Evolutionary conservation across 495 filamentous ascomycete genomes (phyloP), one percentile per base, ranked within the genome.

Genomic region (Talaromyces liani): DNA sequence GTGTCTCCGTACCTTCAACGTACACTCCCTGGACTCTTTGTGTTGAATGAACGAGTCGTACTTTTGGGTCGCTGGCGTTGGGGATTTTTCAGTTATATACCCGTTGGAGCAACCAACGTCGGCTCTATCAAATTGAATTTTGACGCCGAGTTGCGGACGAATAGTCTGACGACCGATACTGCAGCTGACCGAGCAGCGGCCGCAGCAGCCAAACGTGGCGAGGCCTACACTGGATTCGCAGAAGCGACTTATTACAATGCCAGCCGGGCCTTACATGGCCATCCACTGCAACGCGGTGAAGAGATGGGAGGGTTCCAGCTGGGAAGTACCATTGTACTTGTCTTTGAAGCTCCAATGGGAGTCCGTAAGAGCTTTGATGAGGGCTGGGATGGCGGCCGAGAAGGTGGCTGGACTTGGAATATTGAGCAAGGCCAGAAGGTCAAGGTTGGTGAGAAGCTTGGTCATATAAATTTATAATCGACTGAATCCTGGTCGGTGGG

Each of bases 281-380:
- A 97, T 72, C 88, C 94, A 9, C 75, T 98, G 63, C 81, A 86
- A 55, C 83, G 91, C 45, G 94, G 94, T 25, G 93, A 95, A 65
- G 95, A 99, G 75, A 97, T 99, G 91, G 94, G 94, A 25, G 94
- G 94, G 0, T 99, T 99, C 75, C 92, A 94, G 78, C 81, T 99
- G 22, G 94, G 94, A 24, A 97, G 93, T 71, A 93, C 93, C 0
- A 88, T 99, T 64, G 94, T 99, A 39, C 79, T 99, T 34, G 93
- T 98, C 4, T 99, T 99, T 77, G 94, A 99, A 74, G 94, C 93
- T 41, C 94, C 94, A 0, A 86, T 86, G 65, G 84, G 85, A 6
- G 74, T 74, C 45, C 72, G 83, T 36, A 80, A 82, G 61, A 90
- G 85, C 59, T 83, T 87, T 58, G 87, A 89, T 73, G 84, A 83